A percentile compares a stretch with the other conserved stretches of the same genome.
phyloP scores from a whole-genome alignment of 495 filamentous ascomycete species.

The Apiosordaria backusii region DNA sequence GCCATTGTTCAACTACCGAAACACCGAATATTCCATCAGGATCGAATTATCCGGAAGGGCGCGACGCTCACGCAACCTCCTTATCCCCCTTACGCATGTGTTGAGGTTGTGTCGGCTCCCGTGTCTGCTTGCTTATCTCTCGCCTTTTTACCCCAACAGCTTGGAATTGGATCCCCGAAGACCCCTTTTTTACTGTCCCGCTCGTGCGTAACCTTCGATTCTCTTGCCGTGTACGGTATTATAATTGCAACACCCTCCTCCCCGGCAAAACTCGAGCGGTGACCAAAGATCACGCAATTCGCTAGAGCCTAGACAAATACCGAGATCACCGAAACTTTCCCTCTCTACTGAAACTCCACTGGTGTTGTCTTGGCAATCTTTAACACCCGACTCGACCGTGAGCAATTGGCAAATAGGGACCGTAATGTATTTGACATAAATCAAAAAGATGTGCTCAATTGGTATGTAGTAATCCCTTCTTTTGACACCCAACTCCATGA shows the following conservation, averaged over 20 bases:
- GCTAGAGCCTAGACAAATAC: not conserved
- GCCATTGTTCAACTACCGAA: slow-evolving; percentile 14
- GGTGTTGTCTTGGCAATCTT: not conserved
- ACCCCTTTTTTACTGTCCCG: not conserved
- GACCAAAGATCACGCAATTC: slow-evolving; percentile 10
- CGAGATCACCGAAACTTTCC: not conserved
- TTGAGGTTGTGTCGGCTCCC: not conserved
- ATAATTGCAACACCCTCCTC: slow-evolving; percentile 2
- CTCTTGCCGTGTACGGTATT: not conserved
- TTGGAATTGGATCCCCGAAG: not conserved
- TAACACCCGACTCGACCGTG: not conserved
- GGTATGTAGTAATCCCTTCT: not conserved
- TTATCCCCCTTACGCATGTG: not conserved
- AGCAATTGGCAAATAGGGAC: not conserved
- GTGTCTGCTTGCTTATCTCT: not conserved
- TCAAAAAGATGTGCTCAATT: slow-evolving; percentile 5
- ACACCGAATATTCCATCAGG: not conserved
- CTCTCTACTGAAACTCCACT: not conserved
- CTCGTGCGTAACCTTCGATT: not conserved
- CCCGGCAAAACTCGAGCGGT: not conserved
- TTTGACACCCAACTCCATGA: slow-evolving; percentile 9
- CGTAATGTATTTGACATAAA: not conserved
- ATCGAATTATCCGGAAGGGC: slow-evolving; percentile 7
- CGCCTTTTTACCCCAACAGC: not conserved
- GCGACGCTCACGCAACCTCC: not conserved